phyloP scores from a whole-genome alignment of 2,329 filamentous ascomycete genomes.

The Pezizomycotina sp. region DNA sequence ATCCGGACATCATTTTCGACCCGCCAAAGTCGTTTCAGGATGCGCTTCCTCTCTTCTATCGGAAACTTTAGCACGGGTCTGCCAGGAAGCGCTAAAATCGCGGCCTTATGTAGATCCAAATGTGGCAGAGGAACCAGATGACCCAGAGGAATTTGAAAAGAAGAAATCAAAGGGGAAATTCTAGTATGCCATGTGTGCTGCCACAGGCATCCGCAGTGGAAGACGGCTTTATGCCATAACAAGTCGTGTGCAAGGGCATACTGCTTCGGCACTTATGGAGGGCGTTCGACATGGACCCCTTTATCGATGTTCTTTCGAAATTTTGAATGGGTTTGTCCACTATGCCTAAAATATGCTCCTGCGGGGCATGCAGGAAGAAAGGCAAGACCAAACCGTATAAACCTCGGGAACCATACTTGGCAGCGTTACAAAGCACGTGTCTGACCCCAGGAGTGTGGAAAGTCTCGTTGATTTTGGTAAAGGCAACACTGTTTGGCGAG shows the following conservation, averaged over 20 bases:
- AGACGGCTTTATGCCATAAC: conserved; percentile 61
- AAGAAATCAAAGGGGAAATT: conserved; percentile 38
- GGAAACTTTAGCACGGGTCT: conserved; percentile 84
- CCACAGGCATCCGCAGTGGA: conserved; percentile 65
- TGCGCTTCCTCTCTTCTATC: conserved; percentile 48
- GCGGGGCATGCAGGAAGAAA: conserved; percentile 56
- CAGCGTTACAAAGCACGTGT: conserved; percentile 77
- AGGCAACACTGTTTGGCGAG: conserved; percentile 74
- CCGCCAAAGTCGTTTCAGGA: conserved; percentile 56
- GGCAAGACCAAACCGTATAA: conserved; percentile 59
- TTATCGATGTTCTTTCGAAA: conserved; percentile 56
- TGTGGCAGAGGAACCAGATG: conserved; percentile 40
- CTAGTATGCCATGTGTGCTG: conserved; percentile 67
- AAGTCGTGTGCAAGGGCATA: conserved; percentile 56
- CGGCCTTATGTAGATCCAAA: conserved; percentile 45
- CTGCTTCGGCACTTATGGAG: conserved; percentile 88
- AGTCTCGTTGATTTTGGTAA: conserved; percentile 76
- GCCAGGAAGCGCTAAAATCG: conserved; percentile 66
- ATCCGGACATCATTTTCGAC: conserved; percentile 35
- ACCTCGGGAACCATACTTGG: conserved; percentile 73
- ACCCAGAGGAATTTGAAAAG: conserved; percentile 29
- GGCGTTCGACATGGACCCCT: conserved; percentile 78
- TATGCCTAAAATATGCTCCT: conserved; percentile 73
- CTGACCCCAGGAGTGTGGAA: conserved; percentile 81
- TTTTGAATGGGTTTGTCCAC: conserved; percentile 73